Evolutionary conservation across 2,329 filamentous ascomycete species (phyloP), one percentile per base, ranked within the genome.

Genomic region (Fusarium sp.): DNA sequence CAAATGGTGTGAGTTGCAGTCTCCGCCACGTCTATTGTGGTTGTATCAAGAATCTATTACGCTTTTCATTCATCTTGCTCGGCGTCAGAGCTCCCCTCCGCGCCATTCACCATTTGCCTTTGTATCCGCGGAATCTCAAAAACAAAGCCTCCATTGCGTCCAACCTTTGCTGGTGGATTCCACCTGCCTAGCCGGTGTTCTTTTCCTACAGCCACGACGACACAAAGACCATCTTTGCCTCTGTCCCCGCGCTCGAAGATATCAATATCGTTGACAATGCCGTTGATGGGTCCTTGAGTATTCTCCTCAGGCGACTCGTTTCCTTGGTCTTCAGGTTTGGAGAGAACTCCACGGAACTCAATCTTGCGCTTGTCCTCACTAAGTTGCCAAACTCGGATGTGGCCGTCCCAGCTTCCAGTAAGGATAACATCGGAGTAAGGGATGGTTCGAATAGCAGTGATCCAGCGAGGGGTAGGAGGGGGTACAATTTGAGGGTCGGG

Each of bases 341-440:
- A 91, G 30, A 96, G 83, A 3, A 89, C 84, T 2, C 94, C 94
- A 10, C 94, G 80, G 1, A 88, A 82, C 75, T 96, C 90, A 46
- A 99, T 87, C 69, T 86, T 90, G 78, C 88, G 89, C 82, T 94
- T 96, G 78, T 98, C 95, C 44, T 93, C 89, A 56, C 90, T 92
- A 22, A 99, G 85, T 65, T 87, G 90, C 96, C 96, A 99, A 8
- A 91, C 91, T 52, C 95, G 87, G 62, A 99, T 86, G 79, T 88
- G 90, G 4, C 96, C 96, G 78, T 82, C 96, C 94, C 95, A 99
- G 80, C 94, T 97, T 32, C 95, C 96, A 71, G 91, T 97, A 53
- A 99, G 84, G 60, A 99, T 89, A 53, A 97, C 84, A 76, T 99
- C 94, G 8, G 94, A 95, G 79, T 94, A 98, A 0, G 96, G 95